phyloP scores from a whole-genome alignment of 208 protist species.

The Trichomonas gallinae region DNA sequence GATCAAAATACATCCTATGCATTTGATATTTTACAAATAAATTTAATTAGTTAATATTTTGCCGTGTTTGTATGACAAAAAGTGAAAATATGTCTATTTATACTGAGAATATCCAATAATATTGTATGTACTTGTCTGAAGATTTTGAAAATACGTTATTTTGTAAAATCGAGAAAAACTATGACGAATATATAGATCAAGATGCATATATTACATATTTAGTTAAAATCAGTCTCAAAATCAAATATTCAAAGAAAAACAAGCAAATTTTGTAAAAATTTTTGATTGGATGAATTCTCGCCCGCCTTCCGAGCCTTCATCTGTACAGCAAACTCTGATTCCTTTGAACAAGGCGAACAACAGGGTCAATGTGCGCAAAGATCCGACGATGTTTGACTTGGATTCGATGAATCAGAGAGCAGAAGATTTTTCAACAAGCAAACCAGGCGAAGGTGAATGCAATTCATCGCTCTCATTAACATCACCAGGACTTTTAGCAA shows the following conservation, averaged over 20 bases:
- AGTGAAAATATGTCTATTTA: too few species aligned
- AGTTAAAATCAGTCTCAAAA: background rate
- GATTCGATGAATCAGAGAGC: background rate
- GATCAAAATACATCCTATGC: too few species aligned
- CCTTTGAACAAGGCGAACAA: background rate
- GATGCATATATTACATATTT: background rate
- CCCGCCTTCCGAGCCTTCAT: background rate
- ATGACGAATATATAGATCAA: background rate
- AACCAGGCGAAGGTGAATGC: background rate
- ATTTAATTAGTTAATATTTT: too few species aligned
- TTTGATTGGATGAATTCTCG: background rate
- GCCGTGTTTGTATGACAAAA: too few species aligned
- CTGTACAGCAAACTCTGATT: background rate
- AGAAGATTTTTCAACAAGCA: background rate
- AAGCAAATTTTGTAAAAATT: background rate
- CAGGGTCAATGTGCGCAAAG: background rate
- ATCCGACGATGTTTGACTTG: background rate
- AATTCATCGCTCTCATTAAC: background rate
- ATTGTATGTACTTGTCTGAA: too few species aligned
- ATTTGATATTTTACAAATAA: too few species aligned
- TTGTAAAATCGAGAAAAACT: background rate
- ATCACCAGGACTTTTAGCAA: background rate
- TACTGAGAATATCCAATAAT: too few species aligned
- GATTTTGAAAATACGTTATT: too few species aligned
- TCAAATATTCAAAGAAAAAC: background rate